Percentiles rank a stretch among this genome's conserved stretches.
Conservation (phyloP, 306 rosid species). For the Hippophae rhamnoides region DNA sequence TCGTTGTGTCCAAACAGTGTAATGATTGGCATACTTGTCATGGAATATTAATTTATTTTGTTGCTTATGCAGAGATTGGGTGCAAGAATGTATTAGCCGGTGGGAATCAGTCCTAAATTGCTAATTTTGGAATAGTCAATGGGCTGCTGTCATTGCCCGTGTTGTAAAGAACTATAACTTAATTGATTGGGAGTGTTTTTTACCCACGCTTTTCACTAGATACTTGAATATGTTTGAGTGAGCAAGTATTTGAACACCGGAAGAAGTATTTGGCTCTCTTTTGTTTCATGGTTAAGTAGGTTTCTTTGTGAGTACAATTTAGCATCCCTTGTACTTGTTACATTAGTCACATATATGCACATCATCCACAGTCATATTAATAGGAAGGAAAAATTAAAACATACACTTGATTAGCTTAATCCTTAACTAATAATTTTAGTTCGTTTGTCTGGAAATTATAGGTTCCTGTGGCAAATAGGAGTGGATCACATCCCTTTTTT, state of each 20-base stretch:
- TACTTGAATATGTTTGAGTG: constrained; percentile 98
- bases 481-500: constrained; percentile 88
- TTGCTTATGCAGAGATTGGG: constrained; percentile 59
- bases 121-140: constrained; percentile 96
- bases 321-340: constrained; percentile 3
- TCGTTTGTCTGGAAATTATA: constrained; percentile 23
- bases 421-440: constrained; percentile 1
- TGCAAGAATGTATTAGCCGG: constrained; percentile 50
- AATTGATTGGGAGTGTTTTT: constrained; percentile 32
- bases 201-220: constrained; percentile 84
- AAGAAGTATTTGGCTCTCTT: background rate
- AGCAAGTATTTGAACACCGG: constrained; percentile 25
- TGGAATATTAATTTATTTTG: constrained; percentile 19
- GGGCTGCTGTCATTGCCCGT: constrained; percentile 94
- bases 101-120: constrained; percentile 98
- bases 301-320: background rate
- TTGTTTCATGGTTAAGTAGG: constrained; percentile 14
- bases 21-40: background rate
- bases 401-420: constrained; percentile 10
- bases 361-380: constrained; percentile 7
- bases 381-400: constrained; percentile 4
- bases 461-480: constrained; percentile 99
- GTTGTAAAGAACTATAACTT: constrained; percentile 61
- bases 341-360: constrained; percentile 8
- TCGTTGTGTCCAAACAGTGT: too few relatives aligned